Conservation (phyloP, 129 eudicot genomes). For the Flaveria linearis region DNA sequence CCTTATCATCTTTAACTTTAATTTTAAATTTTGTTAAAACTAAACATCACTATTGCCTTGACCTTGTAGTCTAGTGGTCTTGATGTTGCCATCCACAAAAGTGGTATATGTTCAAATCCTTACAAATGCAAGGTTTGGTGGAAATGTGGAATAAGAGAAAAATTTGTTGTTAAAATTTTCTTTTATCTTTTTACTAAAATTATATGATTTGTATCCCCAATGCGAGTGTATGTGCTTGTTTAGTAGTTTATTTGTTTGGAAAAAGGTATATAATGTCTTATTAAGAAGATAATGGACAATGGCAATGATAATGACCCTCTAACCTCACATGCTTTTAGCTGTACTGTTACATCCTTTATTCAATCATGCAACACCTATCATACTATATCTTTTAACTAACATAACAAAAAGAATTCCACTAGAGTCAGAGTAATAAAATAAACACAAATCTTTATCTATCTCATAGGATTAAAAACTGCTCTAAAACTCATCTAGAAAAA, state of each 20-base stretch:
- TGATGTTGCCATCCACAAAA: no score
- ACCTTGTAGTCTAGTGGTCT: no score
- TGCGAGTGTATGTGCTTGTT: neutral
- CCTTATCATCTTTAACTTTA: neutral
- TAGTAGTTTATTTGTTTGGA: neutral
- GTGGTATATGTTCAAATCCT: no score
- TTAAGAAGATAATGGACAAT: slow-evolving; percentile 20
- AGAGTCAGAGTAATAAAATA: no score
- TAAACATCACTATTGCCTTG: neutral
- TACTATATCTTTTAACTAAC: slow-evolving; percentile 12
- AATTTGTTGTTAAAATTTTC: no score
- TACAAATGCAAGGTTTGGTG: no score
- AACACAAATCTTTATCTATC: no score
- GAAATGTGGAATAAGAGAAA: no score
- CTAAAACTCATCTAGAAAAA: no score
- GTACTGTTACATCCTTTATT: slow-evolving; percentile 25
- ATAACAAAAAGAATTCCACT: no score
- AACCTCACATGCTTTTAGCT: slow-evolving; percentile 28
- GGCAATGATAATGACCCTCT: slow-evolving; percentile 27
- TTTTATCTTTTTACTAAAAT: no score
- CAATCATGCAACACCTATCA: slow-evolving; percentile 13
- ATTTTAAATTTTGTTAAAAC: neutral
- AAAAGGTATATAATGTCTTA: slow-evolving; percentile 31
- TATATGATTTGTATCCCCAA: neutral
- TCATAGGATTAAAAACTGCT: no score